A percentile compares a stretch with the other conserved stretches of the same genome.
These are phyloP conservation scores for Andrographis paniculata DNA, from an alignment of 305 asterid genomes.

Conservation along the genomic window DNA sequence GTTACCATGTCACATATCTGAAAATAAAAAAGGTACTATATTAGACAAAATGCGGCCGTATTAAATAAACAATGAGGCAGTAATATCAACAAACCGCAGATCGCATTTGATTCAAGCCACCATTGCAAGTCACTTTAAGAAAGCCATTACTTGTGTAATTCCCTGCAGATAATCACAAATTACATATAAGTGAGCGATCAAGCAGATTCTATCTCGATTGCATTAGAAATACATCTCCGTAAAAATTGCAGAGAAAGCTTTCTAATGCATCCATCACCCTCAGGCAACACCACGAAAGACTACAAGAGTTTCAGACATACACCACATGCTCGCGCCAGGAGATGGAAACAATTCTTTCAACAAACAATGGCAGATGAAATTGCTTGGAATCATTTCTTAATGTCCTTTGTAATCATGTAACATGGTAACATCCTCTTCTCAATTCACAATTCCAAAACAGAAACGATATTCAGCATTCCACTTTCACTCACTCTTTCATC, in stretches of 20 bases:
- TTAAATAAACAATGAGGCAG: constrained; percentile 12
- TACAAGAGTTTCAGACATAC: constrained; percentile 2
- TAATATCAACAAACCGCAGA: constrained; percentile 61
- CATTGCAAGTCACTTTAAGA: constrained; percentile 91
- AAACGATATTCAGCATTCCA: not conserved
- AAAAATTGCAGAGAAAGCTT: constrained; percentile 2
- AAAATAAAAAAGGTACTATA: constrained; percentile 22
- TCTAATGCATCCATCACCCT: constrained; percentile 12
- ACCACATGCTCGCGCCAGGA: constrained; percentile 3
- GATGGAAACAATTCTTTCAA: constrained; percentile 10
- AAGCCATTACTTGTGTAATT: constrained; percentile 88
- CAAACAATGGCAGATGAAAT: not conserved
- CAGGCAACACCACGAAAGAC: not conserved
- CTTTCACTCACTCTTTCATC: constrained; percentile 3
- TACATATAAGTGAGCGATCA: no score
- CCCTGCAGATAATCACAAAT: constrained; percentile 43
- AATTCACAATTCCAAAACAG: not conserved
- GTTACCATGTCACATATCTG: constrained; percentile 99
- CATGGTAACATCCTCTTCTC: not conserved
- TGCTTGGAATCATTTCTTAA: no score
- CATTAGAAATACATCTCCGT: constrained; percentile 5
- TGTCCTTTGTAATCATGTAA: not conserved
- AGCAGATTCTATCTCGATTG: no score
- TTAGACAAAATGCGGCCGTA: constrained; percentile 25
- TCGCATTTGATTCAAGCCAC: constrained; percentile 99